Conservation (phyloP, 2,329 filamentous ascomycete genomes). For the Onygenales sp. region DNA sequence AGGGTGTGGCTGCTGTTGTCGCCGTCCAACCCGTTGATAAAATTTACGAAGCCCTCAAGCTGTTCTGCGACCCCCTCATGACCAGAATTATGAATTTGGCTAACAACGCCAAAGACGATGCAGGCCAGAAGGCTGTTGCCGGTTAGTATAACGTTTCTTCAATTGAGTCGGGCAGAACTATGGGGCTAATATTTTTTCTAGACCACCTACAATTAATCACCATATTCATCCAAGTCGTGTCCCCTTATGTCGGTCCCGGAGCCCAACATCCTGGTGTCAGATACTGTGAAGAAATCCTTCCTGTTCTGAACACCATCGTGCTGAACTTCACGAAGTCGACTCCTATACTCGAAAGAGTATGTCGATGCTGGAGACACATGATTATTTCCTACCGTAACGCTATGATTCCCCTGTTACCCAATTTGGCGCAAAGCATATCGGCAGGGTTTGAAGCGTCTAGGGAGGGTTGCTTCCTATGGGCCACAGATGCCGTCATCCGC, state of each 20-base stretch:
- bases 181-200: slow-evolving; percentile 18
- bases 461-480: slow-evolving; percentile 98
- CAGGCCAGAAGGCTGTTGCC: slow-evolving; percentile 76
- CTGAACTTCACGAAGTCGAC: slow-evolving; percentile 78
- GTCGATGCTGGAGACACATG: slow-evolving; percentile 94
- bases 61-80: slow-evolving; percentile 88
- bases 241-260: slow-evolving; percentile 62
- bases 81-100: slow-evolving; percentile 77
- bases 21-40: slow-evolving; percentile 73
- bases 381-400: slow-evolving; percentile 88
- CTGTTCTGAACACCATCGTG: slow-evolving; percentile 73
- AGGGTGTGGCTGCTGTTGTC: slow-evolving; percentile 87
- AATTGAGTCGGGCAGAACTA: slow-evolving; percentile 8
- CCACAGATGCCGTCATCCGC: slow-evolving; percentile 84
- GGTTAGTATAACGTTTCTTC: slow-evolving; percentile 41
- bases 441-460: slow-evolving; percentile 73
- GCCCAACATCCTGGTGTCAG: slow-evolving; percentile 84
- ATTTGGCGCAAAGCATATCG: slow-evolving; percentile 80
- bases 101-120: slow-evolving; percentile 71
- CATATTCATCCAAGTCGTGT: slow-evolving; percentile 70
- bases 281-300: slow-evolving; percentile 92
- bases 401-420: slow-evolving; percentile 73
- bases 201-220: slow-evolving; percentile 90
- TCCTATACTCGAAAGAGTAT: slow-evolving; percentile 87
- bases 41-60: slow-evolving; percentile 75